Evolutionary conservation across 805 yeast species (phyloP), one percentile per base, ranked within the genome.

Genomic region (Nakazawaea sp.): DNA sequence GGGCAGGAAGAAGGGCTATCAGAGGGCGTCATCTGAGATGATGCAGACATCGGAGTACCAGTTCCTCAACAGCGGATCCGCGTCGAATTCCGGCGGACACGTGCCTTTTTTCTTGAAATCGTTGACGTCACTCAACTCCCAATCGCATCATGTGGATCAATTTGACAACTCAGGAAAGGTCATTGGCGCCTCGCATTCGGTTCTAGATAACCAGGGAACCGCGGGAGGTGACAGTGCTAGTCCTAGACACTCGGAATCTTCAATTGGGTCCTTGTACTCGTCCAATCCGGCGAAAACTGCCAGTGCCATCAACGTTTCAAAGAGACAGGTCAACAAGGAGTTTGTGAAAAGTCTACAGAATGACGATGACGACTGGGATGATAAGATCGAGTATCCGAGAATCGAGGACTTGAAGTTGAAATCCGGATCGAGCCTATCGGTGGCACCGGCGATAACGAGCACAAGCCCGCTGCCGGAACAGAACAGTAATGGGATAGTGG

Each of bases 301-400:
- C 19, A 31, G 35, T 20, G 13, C 18, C 16, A 11, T 31, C 17
- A 36, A 36, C 17, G 35, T 36, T 17, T 18, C 52, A 44, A 25
- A 41, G 47, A 31, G 35, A 24, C 35, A 19, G 32, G 20, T 30
- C 26, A 34, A 41, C 31, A 26, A 40, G 32, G 33, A 31, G 11
- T 43, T 39, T 30, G 33, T 30, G 36, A 33, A 27, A 35, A 38
- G 19, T 27, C 32, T 32, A 20, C 30, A 28, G 32, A 30, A 88
- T 52, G 62, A 80, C 40, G 96, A 88, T 54, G 95, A 84, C 48
- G 96, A 87, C 57, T 88, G 96, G 96, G 90, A 87, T 55, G 94
- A 75, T 15, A 67, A 59, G 15, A 47, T 90, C 5, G 27, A 72
- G 38, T 35, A 38, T 16, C 45, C 45, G 2, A 29, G 35, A n/a